phyloP scores from a whole-genome alignment of 768 basidiomycete genomes.

The Trametes gibbosa region DNA sequence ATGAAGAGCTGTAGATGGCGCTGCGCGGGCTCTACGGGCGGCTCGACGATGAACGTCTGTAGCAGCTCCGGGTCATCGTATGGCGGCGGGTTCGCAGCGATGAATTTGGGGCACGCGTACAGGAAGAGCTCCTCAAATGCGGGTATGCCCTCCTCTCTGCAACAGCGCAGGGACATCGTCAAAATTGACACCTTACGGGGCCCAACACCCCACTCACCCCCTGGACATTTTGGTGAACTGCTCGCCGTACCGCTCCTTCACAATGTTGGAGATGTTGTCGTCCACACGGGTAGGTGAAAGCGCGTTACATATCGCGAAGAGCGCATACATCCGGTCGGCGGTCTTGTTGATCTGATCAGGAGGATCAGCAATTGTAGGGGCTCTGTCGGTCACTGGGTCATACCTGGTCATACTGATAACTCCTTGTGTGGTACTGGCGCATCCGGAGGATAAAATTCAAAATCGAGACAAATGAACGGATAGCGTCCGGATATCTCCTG shows the following conservation, averaged over 20 bases:
- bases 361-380: not conserved
- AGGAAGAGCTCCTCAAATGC: conserved; percentile 92
- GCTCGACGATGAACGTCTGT: conserved; percentile 37
- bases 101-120: conserved; percentile 95
- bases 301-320: conserved; percentile 91
- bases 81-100: conserved; percentile 90
- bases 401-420: conserved; percentile 95
- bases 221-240: conserved; percentile 83
- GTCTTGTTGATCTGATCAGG: conserved; percentile 85
- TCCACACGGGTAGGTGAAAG: conserved; percentile 91
- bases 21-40: conserved; percentile 67
- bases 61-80: conserved; percentile 78
- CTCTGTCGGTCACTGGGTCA: conserved; percentile 12
- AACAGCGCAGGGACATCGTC: not conserved
- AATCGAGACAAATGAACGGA: conserved; percentile 88
- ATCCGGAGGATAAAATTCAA: conserved; percentile 95
- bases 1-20: conserved; percentile 87
- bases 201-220: conserved; percentile 50
- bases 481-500: conserved; percentile 91
- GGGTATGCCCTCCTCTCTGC: conserved; percentile 66
- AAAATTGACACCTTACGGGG: not conserved
- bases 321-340: conserved; percentile 95
- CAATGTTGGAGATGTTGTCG: conserved; percentile 90
- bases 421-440: conserved; percentile 94
- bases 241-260: conserved; percentile 93